Base-by-base conservation (phyloP, 441 rosid genomes). In the Flueggea neowawraea region DNA sequence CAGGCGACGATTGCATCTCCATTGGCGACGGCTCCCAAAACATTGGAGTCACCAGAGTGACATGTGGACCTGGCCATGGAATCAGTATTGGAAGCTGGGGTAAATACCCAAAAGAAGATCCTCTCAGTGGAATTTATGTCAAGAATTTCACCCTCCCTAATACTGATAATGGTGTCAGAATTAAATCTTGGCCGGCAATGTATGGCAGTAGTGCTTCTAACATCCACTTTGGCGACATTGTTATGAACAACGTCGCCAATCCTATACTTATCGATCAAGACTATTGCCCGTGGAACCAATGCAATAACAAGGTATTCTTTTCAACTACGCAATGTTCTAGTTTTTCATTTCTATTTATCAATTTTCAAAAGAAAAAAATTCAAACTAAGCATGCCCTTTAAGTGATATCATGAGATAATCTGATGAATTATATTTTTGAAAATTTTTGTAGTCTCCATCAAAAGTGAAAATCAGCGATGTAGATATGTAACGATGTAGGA, bases 21-120 rank as follows among this genome's bases (percentile, higher is more conserved):
- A 12, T 80, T 0, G 87, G 87, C 0, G 84, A 82, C 15, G 87
- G 84, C 9, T 64, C 33, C 60, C 41, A 61, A 12, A 47, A 76
- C 16, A 28, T 84, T 14, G 36, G 10, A 6, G 16, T 80, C 12
- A 33, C 54, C 11, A 55, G 50, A 32, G 80, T 80, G 1, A 61
- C 56, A 0, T 82, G 88, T 16, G 86, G 88, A 57, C 87, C 87
- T 0, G 85, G 89, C 6, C 87, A 83, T 16, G 85, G 89, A 6
- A 70, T 81, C 44, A 78, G 85, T 31, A 49, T 86, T 0, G 87
- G 87, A 31, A 83, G 89, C 49, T 73, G 83, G 6, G 89, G 87
- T 15, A 68, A 61, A 16, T 61, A 59, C 48, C 22, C 22, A 0
- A 13, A 60, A 1, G 87, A 86, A 61, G 66, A 56, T 6, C 77